These are phyloP conservation scores for Euclidium syriacum DNA, from an alignment of 345 rosid species.

Conservation along the genomic window DNA sequence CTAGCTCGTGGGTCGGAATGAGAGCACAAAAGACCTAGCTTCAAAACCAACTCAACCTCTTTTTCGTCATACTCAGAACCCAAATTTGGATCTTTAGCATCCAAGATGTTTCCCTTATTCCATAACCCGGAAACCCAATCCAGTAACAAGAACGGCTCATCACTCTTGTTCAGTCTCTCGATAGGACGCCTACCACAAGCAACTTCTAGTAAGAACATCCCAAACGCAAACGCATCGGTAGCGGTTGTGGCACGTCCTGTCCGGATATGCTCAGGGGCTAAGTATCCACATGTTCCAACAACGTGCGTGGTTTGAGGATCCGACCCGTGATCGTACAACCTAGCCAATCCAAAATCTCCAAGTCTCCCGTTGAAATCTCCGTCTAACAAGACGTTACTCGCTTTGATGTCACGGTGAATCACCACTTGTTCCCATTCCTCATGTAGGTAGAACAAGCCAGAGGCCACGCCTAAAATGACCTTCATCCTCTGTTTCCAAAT, in stretches of 20 bases:
- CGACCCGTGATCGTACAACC: too few species aligned
- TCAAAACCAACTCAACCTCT: constrained; percentile 39
- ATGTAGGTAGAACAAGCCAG: too few species aligned
- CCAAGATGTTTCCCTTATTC: constrained; percentile 34
- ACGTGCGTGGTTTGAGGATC: too few species aligned
- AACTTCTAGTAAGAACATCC: too few species aligned
- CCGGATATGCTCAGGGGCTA: constrained; percentile 67
- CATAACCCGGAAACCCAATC: constrained; percentile 63
- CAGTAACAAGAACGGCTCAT: constrained; percentile 29
- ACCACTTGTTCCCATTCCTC: too few species aligned
- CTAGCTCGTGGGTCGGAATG: too few species aligned
- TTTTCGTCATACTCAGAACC: constrained; percentile 25
- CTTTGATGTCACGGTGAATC: too few species aligned
- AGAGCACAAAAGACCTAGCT: constrained; percentile 61
- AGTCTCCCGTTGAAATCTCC: too few species aligned
- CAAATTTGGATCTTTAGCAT: constrained; percentile 39
- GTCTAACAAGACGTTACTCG: too few species aligned
- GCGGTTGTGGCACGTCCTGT: constrained; percentile 59
- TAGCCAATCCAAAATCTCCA: too few species aligned
- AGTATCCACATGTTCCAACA: constrained; percentile 69
- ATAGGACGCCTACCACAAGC: constrained; percentile 68
- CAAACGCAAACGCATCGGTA: constrained; percentile 71
- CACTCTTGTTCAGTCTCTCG: constrained; percentile 26
- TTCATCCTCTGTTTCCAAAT: constrained; percentile 58
- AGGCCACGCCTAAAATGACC: too few species aligned